Evolutionary conservation across 805 yeast genomes (phyloP), one percentile per base, ranked within the genome.

Genomic region (Yueomyces sp.): DNA sequence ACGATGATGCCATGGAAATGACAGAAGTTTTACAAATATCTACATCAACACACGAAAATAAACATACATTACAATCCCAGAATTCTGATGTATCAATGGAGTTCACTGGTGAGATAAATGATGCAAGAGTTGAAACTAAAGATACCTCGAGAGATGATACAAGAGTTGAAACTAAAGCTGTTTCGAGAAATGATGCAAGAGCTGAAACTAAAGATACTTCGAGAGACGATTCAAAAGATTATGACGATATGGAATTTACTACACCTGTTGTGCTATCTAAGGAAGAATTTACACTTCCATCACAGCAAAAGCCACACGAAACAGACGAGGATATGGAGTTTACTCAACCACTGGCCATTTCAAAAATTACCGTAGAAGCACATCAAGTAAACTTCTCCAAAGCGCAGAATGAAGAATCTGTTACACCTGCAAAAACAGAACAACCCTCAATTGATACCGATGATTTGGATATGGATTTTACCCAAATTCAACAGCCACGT

Each of bases 1-100:
- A n/a, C 27, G 40, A 36, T 28, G 42, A 39, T 36, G 36, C 48
- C 3, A 50, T 49, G 54, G 53, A 49, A 9, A 42, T 49, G 36
- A 49, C 50, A 5, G 45, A 36, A 9, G 32, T 42, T 5, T 26
- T 19, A 28, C 40, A 30, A n/a, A 31, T 27, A 5, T 26, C 11
- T 33, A 12, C 37, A 27, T 40, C 44, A 32, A 42, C 42, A n/a
- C 7, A 4, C 29, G 29, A 30, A 5, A 39, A 41, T 26, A 34
- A 7, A 32, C 39, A 30, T n/a, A 36, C 42, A 5, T 9, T 27
- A 28, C 28, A 41, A 2, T 19, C 19, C 19, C 19, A 19, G 19
- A 19, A 19, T 2, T 19, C 19, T 4, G 48, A 40, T 9, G 48
- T 48, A 28, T 39, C 52, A 4, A 45, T 51, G 50, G 54, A 51